A percentile compares a stretch with the other conserved stretches of the same genome.
phyloP scores from a whole-genome alignment of 2,329 filamentous ascomycete species.

The Ceratocystis lukuohia region DNA sequence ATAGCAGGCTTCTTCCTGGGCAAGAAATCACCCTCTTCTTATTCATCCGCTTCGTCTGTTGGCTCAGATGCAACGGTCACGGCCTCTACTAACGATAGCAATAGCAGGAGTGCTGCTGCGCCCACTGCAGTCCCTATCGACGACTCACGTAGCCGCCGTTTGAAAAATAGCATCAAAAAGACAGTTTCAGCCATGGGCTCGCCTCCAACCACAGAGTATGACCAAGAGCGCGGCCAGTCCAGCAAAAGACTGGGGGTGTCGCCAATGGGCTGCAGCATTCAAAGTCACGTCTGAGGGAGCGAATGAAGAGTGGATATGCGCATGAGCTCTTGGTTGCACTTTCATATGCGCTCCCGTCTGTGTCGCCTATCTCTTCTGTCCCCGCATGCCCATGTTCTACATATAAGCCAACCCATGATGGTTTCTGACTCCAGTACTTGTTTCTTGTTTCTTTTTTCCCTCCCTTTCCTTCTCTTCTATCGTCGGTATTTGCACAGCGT shows the following conservation, averaged over 20 bases:
- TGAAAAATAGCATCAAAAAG: slow-evolving; percentile 19
- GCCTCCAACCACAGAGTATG: slow-evolving; percentile 20
- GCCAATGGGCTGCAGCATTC: slow-evolving; percentile 16
- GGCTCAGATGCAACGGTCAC: neutral
- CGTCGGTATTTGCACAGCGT: neutral
- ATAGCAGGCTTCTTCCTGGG: neutral
- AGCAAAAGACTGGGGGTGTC: slow-evolving; percentile 19
- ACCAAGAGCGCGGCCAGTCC: slow-evolving; percentile 18
- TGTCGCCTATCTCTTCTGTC: neutral
- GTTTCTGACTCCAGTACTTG: neutral
- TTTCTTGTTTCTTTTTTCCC: neutral
- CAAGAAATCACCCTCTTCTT: neutral
- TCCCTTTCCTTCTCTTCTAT: neutral
- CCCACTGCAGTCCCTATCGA: neutral
- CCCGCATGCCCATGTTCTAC: neutral
- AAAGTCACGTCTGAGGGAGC: slow-evolving; percentile 17
- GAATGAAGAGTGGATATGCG: neutral
- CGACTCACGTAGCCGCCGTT: slow-evolving; percentile 14
- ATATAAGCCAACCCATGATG: neutral
- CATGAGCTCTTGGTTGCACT: no score
- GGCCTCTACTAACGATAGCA: no score
- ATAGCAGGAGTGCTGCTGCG: neutral
- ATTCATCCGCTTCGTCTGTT: neutral
- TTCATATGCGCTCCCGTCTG: neutral
- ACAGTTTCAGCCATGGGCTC: slow-evolving; percentile 20